Base-by-base conservation (phyloP, 345 rosid species). In the Populus ilicifolia region DNA sequence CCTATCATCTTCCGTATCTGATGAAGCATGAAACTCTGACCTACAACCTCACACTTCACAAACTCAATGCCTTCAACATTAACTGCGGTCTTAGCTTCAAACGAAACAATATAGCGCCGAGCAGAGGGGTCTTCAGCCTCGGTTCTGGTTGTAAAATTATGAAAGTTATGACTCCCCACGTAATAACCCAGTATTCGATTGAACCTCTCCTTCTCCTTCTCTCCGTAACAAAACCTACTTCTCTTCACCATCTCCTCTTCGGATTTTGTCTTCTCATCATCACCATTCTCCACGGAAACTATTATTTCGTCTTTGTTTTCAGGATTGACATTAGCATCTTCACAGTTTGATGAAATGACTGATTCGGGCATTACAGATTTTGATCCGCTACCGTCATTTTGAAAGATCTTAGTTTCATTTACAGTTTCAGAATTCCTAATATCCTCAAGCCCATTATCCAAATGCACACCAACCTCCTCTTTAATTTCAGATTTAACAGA, bases 1-100 rank as follows among this genome's bases (percentile, higher is more conserved):
- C 99, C 98, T 0, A 96, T 89, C 99, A 93, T 89, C 78, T 96
- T 96, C 54, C 98, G 75, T 44, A 93, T 93, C 80, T 96, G 99
- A 84, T 96, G 99, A 90, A 96, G 98, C 99, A 96, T 96, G 84
- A 96, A 93, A 85, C 99, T 93, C 88, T 96, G 99, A 38, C 98
- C 99, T 29, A 92, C 89, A 71, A 96, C 95, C 85, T 93, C 99
- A 84, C 98, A 96, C 88, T 90, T 91, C 13, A 96, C 91, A 84
- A 93, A 93, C 43, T 92, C 93, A 35, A 92, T 87, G 25, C 98
- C 97, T 23, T 87, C 89, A 48, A 96, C 90, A 18, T 78, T 86
- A 74, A 92, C 87, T 5, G 74, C 75, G 0, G 87, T 80, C 80
- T 86, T 83, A 0, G 94, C 97, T 2, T 86, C 86, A 76, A 96